Conservation (phyloP, 2,329 filamentous ascomycete genomes). For the Periconia sp. region DNA sequence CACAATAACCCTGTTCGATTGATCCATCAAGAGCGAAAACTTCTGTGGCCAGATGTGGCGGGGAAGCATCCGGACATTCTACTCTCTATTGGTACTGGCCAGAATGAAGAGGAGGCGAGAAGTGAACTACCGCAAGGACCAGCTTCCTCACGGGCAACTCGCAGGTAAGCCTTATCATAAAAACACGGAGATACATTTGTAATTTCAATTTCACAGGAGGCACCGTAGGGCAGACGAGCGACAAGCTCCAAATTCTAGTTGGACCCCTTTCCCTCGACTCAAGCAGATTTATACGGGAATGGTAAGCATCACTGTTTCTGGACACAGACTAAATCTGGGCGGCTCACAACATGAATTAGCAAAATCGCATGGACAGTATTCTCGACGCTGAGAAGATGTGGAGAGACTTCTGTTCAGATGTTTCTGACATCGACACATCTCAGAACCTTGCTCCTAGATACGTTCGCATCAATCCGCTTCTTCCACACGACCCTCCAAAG, state of each 20-base stretch:
- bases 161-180: neutral
- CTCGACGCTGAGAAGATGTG: too few species aligned
- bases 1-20: constrained; percentile 55
- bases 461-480: constrained; percentile 15
- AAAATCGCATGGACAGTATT: too few species aligned
- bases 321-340: too few species aligned
- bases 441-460: too few species aligned
- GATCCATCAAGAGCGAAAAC: constrained; percentile 51
- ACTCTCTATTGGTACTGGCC: constrained; percentile 13
- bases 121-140: neutral
- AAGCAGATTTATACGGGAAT: too few species aligned
- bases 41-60: constrained; percentile 28
- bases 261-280: too few species aligned
- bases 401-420: too few species aligned
- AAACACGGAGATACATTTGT: neutral
- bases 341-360: too few species aligned
- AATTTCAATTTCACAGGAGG: neutral
- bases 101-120: neutral
- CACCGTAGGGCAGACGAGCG: too few species aligned
- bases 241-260: too few species aligned
- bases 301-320: too few species aligned
- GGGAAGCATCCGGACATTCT: constrained; percentile 25
- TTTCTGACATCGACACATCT: too few species aligned
- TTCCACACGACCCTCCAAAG: constrained; percentile 5
- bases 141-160: neutral